Conservation (phyloP, 257 asterid species). For the Knoxia roxburghii region DNA sequence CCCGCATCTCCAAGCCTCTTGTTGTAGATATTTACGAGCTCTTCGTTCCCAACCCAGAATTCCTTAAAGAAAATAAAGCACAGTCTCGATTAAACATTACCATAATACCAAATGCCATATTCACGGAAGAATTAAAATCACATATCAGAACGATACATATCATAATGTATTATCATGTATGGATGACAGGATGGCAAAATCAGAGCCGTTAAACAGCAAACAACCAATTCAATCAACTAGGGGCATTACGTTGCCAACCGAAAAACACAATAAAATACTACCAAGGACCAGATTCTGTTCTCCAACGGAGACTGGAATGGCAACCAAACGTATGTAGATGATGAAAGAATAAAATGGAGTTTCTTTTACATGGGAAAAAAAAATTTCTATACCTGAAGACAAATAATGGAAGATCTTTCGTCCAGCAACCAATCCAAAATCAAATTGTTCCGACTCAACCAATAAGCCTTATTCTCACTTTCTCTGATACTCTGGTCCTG, state of each 20-base stretch:
- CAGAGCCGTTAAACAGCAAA: neutral
- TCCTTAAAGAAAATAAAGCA: constrained; percentile 39
- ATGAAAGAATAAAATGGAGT: neutral
- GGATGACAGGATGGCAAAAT: too few species aligned
- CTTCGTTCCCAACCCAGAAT: constrained; percentile 98
- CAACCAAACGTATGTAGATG: too few species aligned
- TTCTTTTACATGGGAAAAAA: too few species aligned
- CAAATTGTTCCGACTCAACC: constrained; percentile 79
- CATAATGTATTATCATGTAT: too few species aligned
- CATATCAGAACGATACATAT: too few species aligned
- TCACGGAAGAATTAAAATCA: too few species aligned
- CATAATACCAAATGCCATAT: neutral
- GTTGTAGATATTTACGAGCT: constrained; percentile 73
- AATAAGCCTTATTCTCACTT: constrained; percentile 75
- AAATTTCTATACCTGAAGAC: constrained; percentile 68
- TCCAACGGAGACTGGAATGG: too few species aligned
- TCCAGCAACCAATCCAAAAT: constrained; percentile 87
- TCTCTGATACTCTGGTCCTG: constrained; percentile 93
- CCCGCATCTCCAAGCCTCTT: constrained; percentile 98
- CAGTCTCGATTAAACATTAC: neutral
- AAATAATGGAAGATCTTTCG: constrained; percentile 91
- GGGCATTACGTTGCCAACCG: too few species aligned
- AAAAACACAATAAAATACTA: too few species aligned
- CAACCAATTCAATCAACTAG: neutral
- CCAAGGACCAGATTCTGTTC: too few species aligned